phyloP scores from a whole-genome alignment of 2,329 filamentous ascomycete genomes.

The Aspergillus pseudoviridinutans region DNA sequence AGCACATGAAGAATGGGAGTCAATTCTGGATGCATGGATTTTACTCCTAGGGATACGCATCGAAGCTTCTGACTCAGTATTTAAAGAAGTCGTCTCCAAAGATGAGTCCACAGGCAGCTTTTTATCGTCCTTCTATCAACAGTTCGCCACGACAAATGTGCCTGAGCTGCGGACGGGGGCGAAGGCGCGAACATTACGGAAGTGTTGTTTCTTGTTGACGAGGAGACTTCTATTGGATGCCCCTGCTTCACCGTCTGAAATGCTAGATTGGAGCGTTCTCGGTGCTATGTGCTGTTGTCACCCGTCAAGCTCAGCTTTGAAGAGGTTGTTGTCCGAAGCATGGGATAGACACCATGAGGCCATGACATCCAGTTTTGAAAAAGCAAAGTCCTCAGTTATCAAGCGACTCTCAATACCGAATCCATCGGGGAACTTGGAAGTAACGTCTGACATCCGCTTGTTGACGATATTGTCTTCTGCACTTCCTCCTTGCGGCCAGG shows the following conservation, averaged over 20 bases:
- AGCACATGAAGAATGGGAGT: conserved; percentile 68
- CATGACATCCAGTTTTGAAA: conserved; percentile 35
- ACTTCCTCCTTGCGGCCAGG: conserved; percentile 45
- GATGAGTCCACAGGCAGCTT: conserved; percentile 61
- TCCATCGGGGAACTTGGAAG: conserved; percentile 10
- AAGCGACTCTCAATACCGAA: conserved; percentile 23
- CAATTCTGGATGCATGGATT: conserved; percentile 73
- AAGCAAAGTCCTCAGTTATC: conserved; percentile 32
- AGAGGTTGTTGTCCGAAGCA: conserved; percentile 51
- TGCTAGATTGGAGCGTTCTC: conserved; percentile 66
- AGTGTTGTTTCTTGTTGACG: conserved; percentile 61
- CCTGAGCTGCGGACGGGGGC: conserved; percentile 22
- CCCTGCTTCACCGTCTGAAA: conserved; percentile 38
- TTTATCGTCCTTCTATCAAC: conserved; percentile 62
- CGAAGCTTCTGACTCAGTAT: conserved; percentile 53
- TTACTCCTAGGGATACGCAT: conserved; percentile 64
- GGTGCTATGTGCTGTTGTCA: conserved; percentile 65
- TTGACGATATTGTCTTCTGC: conserved; percentile 39
- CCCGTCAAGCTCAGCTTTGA: conserved; percentile 57
- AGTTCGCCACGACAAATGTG: conserved; percentile 44
- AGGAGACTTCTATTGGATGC: conserved; percentile 53
- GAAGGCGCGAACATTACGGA: conserved; percentile 53
- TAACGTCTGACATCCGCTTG: conserved; percentile 28
- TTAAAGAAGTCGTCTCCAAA: conserved; percentile 48
- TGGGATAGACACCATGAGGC: conserved; percentile 33